These are phyloP conservation scores for Nepenthes gracilis DNA, from an alignment of 148 eudicot genomes.

Conservation along the genomic window DNA sequence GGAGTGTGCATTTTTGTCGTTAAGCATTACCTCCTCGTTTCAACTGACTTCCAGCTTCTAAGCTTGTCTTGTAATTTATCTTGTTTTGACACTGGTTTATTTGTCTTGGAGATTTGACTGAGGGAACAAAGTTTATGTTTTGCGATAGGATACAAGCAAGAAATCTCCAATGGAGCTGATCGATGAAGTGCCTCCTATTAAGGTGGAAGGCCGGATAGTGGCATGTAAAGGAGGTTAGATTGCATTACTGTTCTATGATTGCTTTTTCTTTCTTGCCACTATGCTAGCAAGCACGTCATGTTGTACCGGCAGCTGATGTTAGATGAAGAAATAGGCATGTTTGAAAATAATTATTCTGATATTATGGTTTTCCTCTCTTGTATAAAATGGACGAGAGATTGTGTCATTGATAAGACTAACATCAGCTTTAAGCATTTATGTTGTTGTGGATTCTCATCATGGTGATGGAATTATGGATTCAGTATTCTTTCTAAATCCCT, in stretches of 20 bases:
- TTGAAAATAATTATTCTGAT: too few species aligned
- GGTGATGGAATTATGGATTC: not conserved
- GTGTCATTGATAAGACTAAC: too few species aligned
- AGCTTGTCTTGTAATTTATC: not conserved
- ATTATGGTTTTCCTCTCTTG: too few species aligned
- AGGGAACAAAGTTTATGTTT: too few species aligned
- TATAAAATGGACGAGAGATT: too few species aligned
- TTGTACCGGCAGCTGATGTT: too few species aligned
- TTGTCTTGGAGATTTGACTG: constrained; percentile 1
- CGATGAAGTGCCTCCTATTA: constrained; percentile 90
- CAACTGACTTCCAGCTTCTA: too few species aligned
- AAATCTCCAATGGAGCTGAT: constrained; percentile 98
- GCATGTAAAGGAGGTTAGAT: constrained; percentile 89
- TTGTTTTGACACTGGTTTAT: not conserved
- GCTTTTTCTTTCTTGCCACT: not conserved
- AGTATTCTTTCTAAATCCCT: not conserved
- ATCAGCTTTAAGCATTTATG: too few species aligned
- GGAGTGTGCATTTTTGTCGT: too few species aligned
- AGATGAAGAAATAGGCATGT: too few species aligned
- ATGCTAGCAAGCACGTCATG: too few species aligned
- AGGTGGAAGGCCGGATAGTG: constrained; percentile 80
- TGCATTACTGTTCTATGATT: not conserved
- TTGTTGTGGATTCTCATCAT: not conserved
- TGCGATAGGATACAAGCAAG: constrained; percentile 53
- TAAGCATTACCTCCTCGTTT: too few species aligned